Conservation (phyloP, 1,284 basidiomycete genomes). For the Ustilago cynodontis region DNA sequence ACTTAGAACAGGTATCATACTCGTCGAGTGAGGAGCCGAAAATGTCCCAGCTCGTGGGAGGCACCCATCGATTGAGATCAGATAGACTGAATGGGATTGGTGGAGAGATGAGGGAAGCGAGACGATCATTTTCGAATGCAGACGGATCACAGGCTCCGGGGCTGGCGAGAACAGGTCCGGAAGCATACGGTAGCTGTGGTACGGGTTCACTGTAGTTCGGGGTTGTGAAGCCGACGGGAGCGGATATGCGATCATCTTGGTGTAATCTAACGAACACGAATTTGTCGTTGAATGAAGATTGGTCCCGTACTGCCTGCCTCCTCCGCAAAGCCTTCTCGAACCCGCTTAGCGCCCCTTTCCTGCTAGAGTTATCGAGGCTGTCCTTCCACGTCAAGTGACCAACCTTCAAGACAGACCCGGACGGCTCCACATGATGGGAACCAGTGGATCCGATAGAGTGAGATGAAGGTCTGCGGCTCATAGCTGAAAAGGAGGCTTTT, state of each 20-base stretch:
- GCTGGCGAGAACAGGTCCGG: constrained; percentile 19
- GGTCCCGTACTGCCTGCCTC: constrained; percentile 10
- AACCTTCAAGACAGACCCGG: background rate
- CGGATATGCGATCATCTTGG: background rate
- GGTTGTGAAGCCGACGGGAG: background rate
- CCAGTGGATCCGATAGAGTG: background rate
- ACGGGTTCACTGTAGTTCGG: background rate
- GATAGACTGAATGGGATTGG: constrained; percentile 12
- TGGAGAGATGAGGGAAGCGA: constrained; percentile 3
- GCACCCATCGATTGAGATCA: constrained; percentile 22
- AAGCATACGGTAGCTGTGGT: background rate
- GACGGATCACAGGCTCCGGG: constrained; percentile 27
- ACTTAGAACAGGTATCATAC: constrained; percentile 4
- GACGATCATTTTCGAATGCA: constrained; percentile 25
- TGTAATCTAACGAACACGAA: constrained; percentile 14
- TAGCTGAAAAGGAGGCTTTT: background rate
- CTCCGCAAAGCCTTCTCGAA: constrained; percentile 26
- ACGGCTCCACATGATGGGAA: background rate
- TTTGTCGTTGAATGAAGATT: background rate
- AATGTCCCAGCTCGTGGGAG: constrained; percentile 25
- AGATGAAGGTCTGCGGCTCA: background rate
- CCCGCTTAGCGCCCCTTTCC: constrained; percentile 1
- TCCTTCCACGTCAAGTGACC: constrained; percentile 23
- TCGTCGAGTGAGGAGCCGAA: background rate
- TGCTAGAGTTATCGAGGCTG: background rate